Conservation (phyloP, 139 green algal genomes). For the Picochlorum sp. region DNA sequence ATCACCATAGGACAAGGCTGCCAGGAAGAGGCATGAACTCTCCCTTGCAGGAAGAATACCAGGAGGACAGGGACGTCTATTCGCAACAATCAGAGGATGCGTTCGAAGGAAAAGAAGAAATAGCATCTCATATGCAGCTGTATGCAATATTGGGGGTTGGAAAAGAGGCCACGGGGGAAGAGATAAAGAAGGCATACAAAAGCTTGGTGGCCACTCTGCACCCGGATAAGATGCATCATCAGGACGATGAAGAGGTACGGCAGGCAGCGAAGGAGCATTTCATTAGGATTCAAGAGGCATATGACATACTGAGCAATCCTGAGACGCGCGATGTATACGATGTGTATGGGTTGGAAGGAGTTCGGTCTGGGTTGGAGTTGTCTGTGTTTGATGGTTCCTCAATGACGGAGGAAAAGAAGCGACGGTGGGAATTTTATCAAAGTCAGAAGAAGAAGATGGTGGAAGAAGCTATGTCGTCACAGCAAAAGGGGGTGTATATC, state of each 20-base stretch:
- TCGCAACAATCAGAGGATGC: no score
- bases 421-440: conserved; percentile 35
- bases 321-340: conserved; percentile 43
- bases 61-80: not conserved
- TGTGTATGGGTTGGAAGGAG: conserved; percentile 42
- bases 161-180: conserved; percentile 17
- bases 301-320: conserved; percentile 41
- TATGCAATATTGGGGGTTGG: conserved; percentile 23
- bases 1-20: not conserved
- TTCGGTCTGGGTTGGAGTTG: conserved; percentile 37
- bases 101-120: no score
- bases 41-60: no score
- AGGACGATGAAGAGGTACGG: conserved; percentile 11
- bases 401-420: conserved; percentile 32
- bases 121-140: not conserved
- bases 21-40: no score
- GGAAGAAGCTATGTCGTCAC: conserved; percentile 7
- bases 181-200: conserved; percentile 31
- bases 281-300: conserved; percentile 36
- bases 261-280: conserved; percentile 29
- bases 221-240: conserved; percentile 37
- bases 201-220: conserved; percentile 38
- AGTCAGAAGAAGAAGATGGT: conserved; percentile 12
- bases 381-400: not conserved
- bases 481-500: conserved; percentile 32